phyloP scores from a whole-genome alignment of 192 early-diverging fungal species.

The Coemansia sp. region DNA sequence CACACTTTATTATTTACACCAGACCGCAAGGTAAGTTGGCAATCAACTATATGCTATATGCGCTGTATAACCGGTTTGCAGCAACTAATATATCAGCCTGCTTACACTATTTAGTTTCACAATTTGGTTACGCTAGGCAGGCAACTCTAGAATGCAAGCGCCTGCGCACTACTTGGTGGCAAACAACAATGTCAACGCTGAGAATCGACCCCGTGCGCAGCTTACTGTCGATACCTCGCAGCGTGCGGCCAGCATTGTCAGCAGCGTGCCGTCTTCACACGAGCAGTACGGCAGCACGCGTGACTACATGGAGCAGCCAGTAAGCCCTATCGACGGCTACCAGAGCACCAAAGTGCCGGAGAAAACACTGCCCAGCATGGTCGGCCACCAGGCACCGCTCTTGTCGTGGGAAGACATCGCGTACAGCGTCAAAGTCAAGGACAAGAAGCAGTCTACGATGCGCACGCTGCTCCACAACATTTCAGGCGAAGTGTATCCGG shows the following conservation, averaged over 20 bases:
- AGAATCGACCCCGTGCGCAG: neutral
- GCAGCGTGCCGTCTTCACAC: slow-evolving; percentile 22
- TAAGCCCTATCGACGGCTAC: slow-evolving; percentile 36
- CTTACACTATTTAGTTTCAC: neutral
- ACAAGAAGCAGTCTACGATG: slow-evolving; percentile 41
- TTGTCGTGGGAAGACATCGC: slow-evolving; percentile 44
- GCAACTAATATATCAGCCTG: neutral
- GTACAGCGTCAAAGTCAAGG: slow-evolving; percentile 48
- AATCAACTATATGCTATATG: neutral
- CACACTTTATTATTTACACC: neutral
- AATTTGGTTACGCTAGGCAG: neutral
- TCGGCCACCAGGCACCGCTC: slow-evolving; percentile 21
- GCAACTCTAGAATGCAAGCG: slow-evolving; percentile 1
- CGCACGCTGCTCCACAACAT: slow-evolving; percentile 66
- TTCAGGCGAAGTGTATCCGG: slow-evolving; percentile 74
- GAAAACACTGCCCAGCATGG: slow-evolving; percentile 11
- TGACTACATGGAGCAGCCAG: slow-evolving; percentile 48
- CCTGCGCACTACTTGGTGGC: neutral
- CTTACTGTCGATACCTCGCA: slow-evolving; percentile 11
- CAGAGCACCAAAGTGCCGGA: slow-evolving; percentile 11
- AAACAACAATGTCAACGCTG: neutral
- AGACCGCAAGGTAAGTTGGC: neutral
- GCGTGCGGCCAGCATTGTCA: slow-evolving; percentile 12
- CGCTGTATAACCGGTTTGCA: neutral
- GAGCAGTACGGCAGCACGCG: slow-evolving; percentile 49